Evolutionary conservation across 2,329 filamentous ascomycete genomes (phyloP), one percentile per base, ranked within the genome.

Genomic region (Aspergillus melleus): DNA sequence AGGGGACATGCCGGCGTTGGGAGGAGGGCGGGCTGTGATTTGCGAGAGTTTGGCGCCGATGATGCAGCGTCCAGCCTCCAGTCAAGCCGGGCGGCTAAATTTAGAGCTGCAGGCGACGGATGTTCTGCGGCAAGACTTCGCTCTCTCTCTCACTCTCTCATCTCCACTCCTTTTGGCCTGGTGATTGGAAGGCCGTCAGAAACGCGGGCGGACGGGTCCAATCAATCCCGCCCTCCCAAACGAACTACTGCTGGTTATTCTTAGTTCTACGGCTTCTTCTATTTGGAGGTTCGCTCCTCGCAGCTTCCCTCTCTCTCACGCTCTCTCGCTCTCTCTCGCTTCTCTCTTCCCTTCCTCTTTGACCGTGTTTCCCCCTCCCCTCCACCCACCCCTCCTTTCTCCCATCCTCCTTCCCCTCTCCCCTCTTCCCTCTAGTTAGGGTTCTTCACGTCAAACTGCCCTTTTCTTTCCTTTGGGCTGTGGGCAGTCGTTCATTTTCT

Each of bases 41-140:
- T 68, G 60, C 66, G 63, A 66, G 66, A 59, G 59, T 70, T 75
- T 74, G 71, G 68, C 73, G 73, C 73, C 71, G 63, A 62, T 63
- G 66, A 70, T 68, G 64, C 64, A 69, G 64, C 64, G 61, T 66
- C 63, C 63, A 66, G 60, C 59, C 64, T 63, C 64, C 65, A 54
- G 61, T 55, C 53, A 60, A 60, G 64, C 64, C 64, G 65, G 66
- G 70, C 69, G 71, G 72, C 74, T 76, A 76, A 75, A 76, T 70
- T 74, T 76, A 76, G 73, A 72, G 71, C 69, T 68, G 62, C 64
- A 63, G 59, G 62, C 57, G 62, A 60, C 65, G 57, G 58, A 56
- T 50, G 24, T 24, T 24, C 24, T 24, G 24, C 24, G 24, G 24
- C 24, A 24, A 24, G 24, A 24, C 24, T n/a, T n/a, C n/a, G n/a